Evolutionary conservation across 2,329 filamentous ascomycete species (phyloP), one percentile per base, ranked within the genome.

Genomic region (Xylariaceae sp.): DNA sequence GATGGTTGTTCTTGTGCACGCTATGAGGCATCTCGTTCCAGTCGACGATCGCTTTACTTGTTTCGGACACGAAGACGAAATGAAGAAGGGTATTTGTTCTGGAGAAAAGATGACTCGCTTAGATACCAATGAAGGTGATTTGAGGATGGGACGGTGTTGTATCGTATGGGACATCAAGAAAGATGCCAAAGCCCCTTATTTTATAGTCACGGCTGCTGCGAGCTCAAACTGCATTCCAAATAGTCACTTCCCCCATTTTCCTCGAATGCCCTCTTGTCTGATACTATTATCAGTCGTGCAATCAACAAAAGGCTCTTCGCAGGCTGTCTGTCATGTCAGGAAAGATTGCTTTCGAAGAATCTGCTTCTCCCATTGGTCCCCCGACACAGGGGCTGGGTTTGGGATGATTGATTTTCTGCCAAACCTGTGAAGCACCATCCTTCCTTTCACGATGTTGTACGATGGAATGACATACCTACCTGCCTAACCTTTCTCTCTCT

Each of bases 21-120:
- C 64, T 67, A 50, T 67, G 67, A 56, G 68, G 67, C 68, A 70
- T 70, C 35, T 60, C 23, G 56, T 58, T 44, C 18, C 56, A 45
- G 18, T 23, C 23, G 45, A 45, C 56, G 11, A n/a, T 48, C 34
- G 18, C 37, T 30, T 23, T 56, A 3, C 42, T 47, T 30, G 11
- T 53, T 52, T 55, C 53, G 49, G 47, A 56, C 50, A 57, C 30
- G 23, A 47, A 51, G 48, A 45, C 50, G 47, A 55, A 48, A 42
- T 34, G 39, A 55, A 58, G 57, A 58, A 39, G 23, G 56, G 23
- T 18, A 34, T 45, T 60, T 35, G 44, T 51, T 45, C 35, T 17
- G 55, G 18, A 55, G 57, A 63, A 57, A 61, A 61, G 53, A 62
- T 55, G 66, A 61, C 65, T 55, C 61, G 63, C 64, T 66, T 62